phyloP scores from a whole-genome alignment of 306 rosid species.

The Leucaena leucocephala region DNA sequence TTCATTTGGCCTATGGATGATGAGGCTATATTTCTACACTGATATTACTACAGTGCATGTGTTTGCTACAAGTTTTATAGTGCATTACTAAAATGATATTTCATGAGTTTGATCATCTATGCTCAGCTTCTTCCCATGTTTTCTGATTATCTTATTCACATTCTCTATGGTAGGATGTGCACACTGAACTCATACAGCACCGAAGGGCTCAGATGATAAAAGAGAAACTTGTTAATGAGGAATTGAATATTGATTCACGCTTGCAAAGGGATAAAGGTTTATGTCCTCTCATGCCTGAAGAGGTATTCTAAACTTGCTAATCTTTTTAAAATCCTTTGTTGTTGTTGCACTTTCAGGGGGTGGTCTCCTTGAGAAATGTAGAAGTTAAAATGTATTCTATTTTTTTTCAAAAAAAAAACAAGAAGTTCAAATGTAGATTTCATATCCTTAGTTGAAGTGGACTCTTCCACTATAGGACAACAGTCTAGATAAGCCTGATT shows the following conservation, averaged over 20 bases:
- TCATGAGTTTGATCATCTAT: constrained; percentile 15
- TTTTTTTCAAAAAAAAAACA: no score
- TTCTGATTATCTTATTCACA: constrained; percentile 37
- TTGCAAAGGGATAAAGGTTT: constrained; percentile 74
- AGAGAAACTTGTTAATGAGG: constrained; percentile 60
- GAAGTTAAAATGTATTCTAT: background rate
- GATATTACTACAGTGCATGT: constrained; percentile 16
- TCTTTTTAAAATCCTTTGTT: background rate
- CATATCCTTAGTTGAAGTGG: no score
- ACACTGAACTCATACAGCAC: constrained; percentile 91
- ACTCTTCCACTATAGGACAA: no score
- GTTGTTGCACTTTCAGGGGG: background rate
- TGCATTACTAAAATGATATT: constrained; percentile 32
- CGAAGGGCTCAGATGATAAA: constrained; percentile 88
- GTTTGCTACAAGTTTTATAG: constrained; percentile 11
- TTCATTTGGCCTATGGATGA: constrained; percentile 18
- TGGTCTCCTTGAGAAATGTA: background rate
- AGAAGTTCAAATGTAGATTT: no score
- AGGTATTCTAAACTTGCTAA: constrained; percentile 58
- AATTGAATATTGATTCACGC: constrained; percentile 69
- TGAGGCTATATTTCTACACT: constrained; percentile 5
- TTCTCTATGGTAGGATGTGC: constrained; percentile 76
- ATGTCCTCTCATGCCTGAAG: constrained; percentile 94
- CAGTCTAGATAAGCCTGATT: no score
- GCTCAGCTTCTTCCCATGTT: constrained; percentile 23